Percentiles rank a stretch among this genome's conserved stretches.
These are phyloP conservation scores for Fraxinus velutina DNA, from an alignment of 305 asterid genomes.

Conservation along the genomic window DNA sequence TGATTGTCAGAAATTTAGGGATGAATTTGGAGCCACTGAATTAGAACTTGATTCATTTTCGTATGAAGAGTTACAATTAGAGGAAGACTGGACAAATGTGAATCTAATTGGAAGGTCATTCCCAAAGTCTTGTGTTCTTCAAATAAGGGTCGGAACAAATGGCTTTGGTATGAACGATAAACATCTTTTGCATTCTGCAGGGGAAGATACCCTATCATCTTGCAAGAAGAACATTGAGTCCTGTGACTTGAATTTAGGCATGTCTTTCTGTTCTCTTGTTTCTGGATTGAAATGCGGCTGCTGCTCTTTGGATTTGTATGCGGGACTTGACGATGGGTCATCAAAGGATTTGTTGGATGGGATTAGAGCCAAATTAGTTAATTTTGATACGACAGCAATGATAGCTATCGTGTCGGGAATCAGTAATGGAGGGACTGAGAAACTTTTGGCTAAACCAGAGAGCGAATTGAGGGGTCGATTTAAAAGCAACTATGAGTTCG, in stretches of 20 bases:
- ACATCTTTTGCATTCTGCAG: constrained; percentile 12
- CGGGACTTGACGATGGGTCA: constrained; percentile 28
- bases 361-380: constrained; percentile 48
- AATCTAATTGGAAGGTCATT: constrained; percentile 46
- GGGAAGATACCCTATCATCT: constrained; percentile 17
- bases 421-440: constrained; percentile 57
- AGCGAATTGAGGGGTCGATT: constrained; percentile 61
- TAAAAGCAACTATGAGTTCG: constrained; percentile 74
- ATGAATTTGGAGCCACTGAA: constrained; percentile 50
- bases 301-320: constrained; percentile 32
- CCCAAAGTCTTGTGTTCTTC: constrained; percentile 48
- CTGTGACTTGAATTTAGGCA: constrained; percentile 35
- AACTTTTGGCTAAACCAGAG: constrained; percentile 63
- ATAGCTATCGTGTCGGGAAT: constrained; percentile 85
- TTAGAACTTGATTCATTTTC: constrained; percentile 35
- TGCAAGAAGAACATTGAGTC: constrained; percentile 30
- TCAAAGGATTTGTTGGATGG: constrained; percentile 20
- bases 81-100: constrained; percentile 61
- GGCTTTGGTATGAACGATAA: constrained; percentile 18
- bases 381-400: constrained; percentile 85
- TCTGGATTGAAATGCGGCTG: constrained; percentile 56
- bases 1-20: constrained; percentile 37
- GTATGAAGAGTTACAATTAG: constrained; percentile 48
- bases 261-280: constrained; percentile 50
- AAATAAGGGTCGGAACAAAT: constrained; percentile 40